A percentile compares a stretch with the other conserved stretches of the same genome.
phyloP scores from a whole-genome alignment of 306 rosid genomes.

The Malus domestica region ASM211411v1 NC_041791.1:947001-947500 shows the following conservation, averaged over 20 bases:
- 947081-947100: conserved; percentile 92
- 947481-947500: conserved; percentile 88
- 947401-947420: conserved; percentile 99
- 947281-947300: conserved; percentile 96
- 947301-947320: conserved; percentile 90
- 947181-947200: conserved; percentile 77
- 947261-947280: conserved; percentile 86
- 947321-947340: conserved; percentile 80
- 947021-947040: conserved; percentile 97
- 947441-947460: conserved; percentile 96
- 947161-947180: conserved; percentile 62
- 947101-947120: conserved; percentile 87
- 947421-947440: conserved; percentile 86
- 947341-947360: conserved; percentile 97
- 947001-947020: conserved; percentile 99
- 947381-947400: conserved; percentile 95
- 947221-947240: conserved; percentile 81
- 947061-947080: conserved; percentile 96
- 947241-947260: conserved; percentile 79
- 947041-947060: conserved; percentile 96
- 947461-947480: conserved; percentile 94
- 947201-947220: conserved; percentile 72
- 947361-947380: conserved; percentile 98
- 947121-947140: conserved; percentile 85
- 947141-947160: conserved; percentile 92